Conservation (phyloP, 2,329 filamentous ascomycete genomes). For the Fusarium cicatricum region DNA sequence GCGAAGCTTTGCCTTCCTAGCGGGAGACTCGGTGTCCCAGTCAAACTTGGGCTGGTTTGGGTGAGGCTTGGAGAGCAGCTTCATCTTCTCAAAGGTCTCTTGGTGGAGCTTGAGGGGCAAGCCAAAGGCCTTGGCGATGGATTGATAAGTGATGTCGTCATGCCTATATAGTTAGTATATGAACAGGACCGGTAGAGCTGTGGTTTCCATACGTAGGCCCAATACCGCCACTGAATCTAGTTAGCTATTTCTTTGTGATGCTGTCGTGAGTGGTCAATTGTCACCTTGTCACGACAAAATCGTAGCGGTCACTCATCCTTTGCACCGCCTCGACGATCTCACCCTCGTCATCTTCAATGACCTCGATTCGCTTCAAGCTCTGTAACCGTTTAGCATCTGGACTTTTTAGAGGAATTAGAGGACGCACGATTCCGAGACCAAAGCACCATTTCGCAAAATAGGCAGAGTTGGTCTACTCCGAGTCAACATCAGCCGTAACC, state of each 20-base stretch:
- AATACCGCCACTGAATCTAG: slow-evolving; percentile 77
- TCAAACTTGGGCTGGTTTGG: slow-evolving; percentile 78
- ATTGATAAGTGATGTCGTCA: slow-evolving; percentile 97
- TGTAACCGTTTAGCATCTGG: slow-evolving; percentile 40
- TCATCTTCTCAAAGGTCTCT: slow-evolving; percentile 83
- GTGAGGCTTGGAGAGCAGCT: slow-evolving; percentile 76
- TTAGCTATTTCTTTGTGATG: slow-evolving; percentile 10
- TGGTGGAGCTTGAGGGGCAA: slow-evolving; percentile 81
- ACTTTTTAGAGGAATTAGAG: background rate
- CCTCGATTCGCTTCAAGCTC: slow-evolving; percentile 85
- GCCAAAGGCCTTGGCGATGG: slow-evolving; percentile 88
- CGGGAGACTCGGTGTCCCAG: slow-evolving; percentile 84
- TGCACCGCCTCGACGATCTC: slow-evolving; percentile 89
- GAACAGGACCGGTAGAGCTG: background rate
- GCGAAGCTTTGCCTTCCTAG: slow-evolving; percentile 80
- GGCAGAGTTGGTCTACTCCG: slow-evolving; percentile 66
- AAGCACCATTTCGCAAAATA: slow-evolving; percentile 73
- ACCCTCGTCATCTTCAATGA: slow-evolving; percentile 89
- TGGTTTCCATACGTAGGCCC: slow-evolving; percentile 77
- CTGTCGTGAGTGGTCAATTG: background rate
- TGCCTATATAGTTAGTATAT: slow-evolving; percentile 64
- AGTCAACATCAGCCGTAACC: slow-evolving; percentile 25
- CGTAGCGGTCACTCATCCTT: slow-evolving; percentile 88
- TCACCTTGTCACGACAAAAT: slow-evolving; percentile 88
- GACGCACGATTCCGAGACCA: slow-evolving; percentile 63